phyloP scores from a whole-genome alignment of 805 yeast genomes.

The Suhomyces kilbournensis region DNA sequence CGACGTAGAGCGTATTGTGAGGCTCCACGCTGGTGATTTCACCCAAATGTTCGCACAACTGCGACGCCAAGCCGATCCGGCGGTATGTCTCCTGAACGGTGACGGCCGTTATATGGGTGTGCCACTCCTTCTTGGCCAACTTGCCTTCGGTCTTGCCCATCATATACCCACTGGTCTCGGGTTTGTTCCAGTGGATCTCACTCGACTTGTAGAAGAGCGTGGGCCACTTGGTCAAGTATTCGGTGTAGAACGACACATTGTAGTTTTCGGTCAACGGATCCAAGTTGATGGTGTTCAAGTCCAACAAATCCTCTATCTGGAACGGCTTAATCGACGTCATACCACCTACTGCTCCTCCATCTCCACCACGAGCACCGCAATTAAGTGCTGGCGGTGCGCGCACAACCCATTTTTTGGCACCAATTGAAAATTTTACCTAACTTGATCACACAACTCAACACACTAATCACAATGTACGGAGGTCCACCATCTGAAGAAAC shows the following conservation, averaged over 20 bases:
- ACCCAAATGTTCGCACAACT: conserved; percentile 70
- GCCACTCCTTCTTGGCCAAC: conserved; percentile 72
- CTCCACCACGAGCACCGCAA: not conserved
- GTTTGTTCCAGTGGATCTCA: conserved; percentile 28
- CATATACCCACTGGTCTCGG: conserved; percentile 66
- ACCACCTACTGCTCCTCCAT: not conserved
- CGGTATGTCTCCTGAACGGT: conserved; percentile 82
- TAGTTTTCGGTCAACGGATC: conserved; percentile 93
- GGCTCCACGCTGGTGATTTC: conserved; percentile 69
- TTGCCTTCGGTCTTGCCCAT: conserved; percentile 95
- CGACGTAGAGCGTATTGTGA: conserved; percentile 79
- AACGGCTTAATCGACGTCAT: conserved; percentile 92
- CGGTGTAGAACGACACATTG: conserved; percentile 76
- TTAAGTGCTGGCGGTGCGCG: not conserved
- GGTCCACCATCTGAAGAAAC: conserved; percentile 63
- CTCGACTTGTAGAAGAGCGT: conserved; percentile 76
- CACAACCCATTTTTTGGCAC: not conserved
- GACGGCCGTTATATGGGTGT: conserved; percentile 94
- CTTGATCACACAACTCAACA: not conserved
- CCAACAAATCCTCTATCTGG: conserved; percentile 78
- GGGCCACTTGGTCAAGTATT: conserved; percentile 86
- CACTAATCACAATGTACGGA: conserved; percentile 36
- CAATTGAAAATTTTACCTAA: not conserved
- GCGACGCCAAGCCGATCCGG: conserved; percentile 80
- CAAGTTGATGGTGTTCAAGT: conserved; percentile 70